A percentile compares a stretch with the other conserved stretches of the same genome.
Conservation (phyloP, 2,329 filamentous ascomycete species). For the Alternaria sp. region DNA sequence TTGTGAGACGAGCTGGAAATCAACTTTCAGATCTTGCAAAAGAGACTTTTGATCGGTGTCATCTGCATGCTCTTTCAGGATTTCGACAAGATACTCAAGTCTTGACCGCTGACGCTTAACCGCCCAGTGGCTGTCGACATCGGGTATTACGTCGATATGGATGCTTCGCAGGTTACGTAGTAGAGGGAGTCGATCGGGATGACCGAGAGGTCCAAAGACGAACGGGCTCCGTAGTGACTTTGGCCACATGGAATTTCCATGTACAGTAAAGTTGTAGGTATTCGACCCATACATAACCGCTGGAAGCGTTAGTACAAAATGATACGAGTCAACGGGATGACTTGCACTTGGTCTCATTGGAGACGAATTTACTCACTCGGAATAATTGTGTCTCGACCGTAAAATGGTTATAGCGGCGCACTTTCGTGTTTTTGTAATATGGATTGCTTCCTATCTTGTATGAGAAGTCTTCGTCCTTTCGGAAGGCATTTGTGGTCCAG, state of each 20-base stretch:
- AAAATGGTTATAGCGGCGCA: background rate
- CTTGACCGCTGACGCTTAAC: slow-evolving; percentile 24
- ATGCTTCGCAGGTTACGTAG: slow-evolving; percentile 28
- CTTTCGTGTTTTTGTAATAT: background rate
- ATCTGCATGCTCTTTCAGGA: slow-evolving; percentile 27
- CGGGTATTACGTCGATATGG: slow-evolving; percentile 8
- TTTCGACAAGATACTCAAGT: slow-evolving; percentile 25
- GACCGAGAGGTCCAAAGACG: slow-evolving; percentile 26
- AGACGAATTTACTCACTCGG: slow-evolving; percentile 21
- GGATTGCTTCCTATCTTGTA: background rate
- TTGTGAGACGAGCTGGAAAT: background rate
- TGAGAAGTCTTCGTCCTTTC: background rate
- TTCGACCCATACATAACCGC: slow-evolving; percentile 30
- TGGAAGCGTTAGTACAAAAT: slow-evolving; percentile 1
- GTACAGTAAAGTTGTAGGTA: slow-evolving; percentile 23
- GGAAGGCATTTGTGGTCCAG: background rate
- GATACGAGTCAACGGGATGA: background rate
- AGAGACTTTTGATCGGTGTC: slow-evolving; percentile 22
- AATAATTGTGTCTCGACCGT: slow-evolving; percentile 15
- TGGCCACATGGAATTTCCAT: slow-evolving; percentile 6
- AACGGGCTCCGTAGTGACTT: slow-evolving; percentile 18
- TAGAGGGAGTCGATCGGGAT: slow-evolving; percentile 10
- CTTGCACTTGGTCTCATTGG: slow-evolving; percentile 23
- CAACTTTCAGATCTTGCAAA: slow-evolving; percentile 16
- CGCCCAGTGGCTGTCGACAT: slow-evolving; percentile 12